Base-by-base conservation (phyloP, 1,284 basidiomycete genomes). In the Peniophora sp. region DNA sequence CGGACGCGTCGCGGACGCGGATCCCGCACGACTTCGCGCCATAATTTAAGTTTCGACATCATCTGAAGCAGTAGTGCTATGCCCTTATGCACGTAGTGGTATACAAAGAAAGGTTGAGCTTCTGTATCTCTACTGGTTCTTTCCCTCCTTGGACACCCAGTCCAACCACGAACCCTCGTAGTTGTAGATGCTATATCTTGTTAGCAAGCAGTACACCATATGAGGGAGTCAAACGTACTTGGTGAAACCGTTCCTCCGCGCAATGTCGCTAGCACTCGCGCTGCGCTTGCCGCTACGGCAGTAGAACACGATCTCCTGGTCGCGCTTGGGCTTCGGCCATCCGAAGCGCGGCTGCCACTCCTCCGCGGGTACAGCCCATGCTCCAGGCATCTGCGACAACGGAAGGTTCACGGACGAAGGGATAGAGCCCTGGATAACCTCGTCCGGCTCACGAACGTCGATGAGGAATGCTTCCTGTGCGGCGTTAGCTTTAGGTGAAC, bases 331-430 rank as follows among this genome's bases (percentile, higher is more conserved):
- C 68, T 97, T 94, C 49, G 83, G 72, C 66, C 96, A 98, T 2
- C 92, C 91, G 59, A 85, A 85, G 59, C 84, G 80, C 53, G 72
- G 67, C 56, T 78, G 73, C 72, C 92, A 94, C 19, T 73, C 70
- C 16, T 75, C 75, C 2, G 77, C 68, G 47, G 75, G 67, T 51
- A 89, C 69, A 57, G 81, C 73, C 47, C 99, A 68, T 5, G 92
- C 83, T 45, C 77, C 78, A 39, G 82, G 70, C 50, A 99, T 78
- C 19, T 78, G 76, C 3, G 90, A 89, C 20, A 99, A 80, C 5
- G 97, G 96, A 12, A 99, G 71, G 65, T 96, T 95, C 61, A 99
- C 93, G 3, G 95, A 81, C 11, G 92, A 94, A 2, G 97, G 97
- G 61, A 99, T 97, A 63, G 89, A 89, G 24, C 97, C 96, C 65